Evolutionary conservation across 352 stramenopile genomes (phyloP).

Genomic region (Phytophthora sansomeana): DNA sequence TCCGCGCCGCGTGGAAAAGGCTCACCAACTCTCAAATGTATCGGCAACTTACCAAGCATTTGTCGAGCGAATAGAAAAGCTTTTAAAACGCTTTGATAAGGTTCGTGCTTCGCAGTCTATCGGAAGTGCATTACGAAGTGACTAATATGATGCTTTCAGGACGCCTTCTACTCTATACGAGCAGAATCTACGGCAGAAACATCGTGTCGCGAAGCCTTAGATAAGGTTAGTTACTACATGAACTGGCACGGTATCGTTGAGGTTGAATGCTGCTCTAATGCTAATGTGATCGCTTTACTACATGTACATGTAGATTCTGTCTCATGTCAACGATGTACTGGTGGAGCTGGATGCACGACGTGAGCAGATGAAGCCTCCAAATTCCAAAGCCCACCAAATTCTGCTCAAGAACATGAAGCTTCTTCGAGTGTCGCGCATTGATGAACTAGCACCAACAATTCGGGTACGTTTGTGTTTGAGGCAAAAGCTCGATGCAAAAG

Average conservation of each 20-base stretch:
- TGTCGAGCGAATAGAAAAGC: constrained; percentile 40
- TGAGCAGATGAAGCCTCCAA: constrained; percentile 59
- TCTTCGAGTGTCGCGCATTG: constrained; percentile 45
- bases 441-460: constrained; percentile 44
- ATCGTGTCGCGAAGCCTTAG: constrained; percentile 31
- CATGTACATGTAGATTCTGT: constrained; percentile 36
- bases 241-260: not conserved
- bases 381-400: constrained; percentile 47
- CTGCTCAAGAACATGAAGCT: constrained; percentile 53
- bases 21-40: constrained; percentile 38
- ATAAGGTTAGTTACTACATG: constrained; percentile 21
- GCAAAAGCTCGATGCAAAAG: not conserved
- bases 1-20: constrained; percentile 34
- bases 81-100: constrained; percentile 37
- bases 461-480: constrained; percentile 22
- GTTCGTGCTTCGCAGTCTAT: not conserved
- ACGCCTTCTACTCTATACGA: constrained; percentile 25
- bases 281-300: not conserved
- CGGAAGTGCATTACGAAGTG: not conserved
- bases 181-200: constrained; percentile 11
- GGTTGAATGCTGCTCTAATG: not conserved
- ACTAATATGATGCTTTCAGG: constrained; percentile 7
- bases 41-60: constrained; percentile 48
- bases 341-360: constrained; percentile 54
- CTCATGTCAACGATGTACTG: constrained; percentile 44